Percentiles rank a stretch among this genome's conserved stretches.
These are phyloP conservation scores for Herpotrichia juniperi DNA, from an alignment of 2,329 filamentous ascomycete genomes.

Conservation along the genomic window DNA sequence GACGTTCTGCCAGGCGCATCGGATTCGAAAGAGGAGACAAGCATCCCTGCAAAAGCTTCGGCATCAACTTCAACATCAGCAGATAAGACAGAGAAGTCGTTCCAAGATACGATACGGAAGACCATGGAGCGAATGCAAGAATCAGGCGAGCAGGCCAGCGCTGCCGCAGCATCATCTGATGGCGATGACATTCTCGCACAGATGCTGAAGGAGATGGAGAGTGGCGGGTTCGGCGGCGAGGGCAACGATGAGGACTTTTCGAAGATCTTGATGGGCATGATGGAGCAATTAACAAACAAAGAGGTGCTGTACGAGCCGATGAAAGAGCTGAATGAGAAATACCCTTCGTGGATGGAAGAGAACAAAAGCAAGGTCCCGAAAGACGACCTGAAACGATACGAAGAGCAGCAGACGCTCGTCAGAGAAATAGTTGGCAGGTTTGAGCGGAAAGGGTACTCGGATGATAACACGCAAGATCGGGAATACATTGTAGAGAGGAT, in stretches of 20 bases:
- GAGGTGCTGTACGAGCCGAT: slow-evolving; percentile 98
- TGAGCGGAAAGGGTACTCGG: slow-evolving; percentile 79
- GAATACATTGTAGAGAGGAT: slow-evolving; percentile 97
- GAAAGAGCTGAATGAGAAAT: slow-evolving; percentile 95
- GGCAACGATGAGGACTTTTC: slow-evolving; percentile 82
- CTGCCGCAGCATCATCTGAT: slow-evolving; percentile 66
- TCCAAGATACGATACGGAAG: slow-evolving; percentile 89
- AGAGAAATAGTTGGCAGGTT: slow-evolving; percentile 88
- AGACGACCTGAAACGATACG: slow-evolving; percentile 80
- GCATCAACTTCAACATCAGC: slow-evolving; percentile 25
- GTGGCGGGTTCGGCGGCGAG: slow-evolving; percentile 61
- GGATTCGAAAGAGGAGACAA: background rate
- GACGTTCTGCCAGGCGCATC: slow-evolving; percentile 34
- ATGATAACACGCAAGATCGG: slow-evolving; percentile 79
- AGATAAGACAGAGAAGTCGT: slow-evolving; percentile 66
- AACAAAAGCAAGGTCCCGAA: slow-evolving; percentile 68
- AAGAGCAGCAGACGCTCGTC: slow-evolving; percentile 80
- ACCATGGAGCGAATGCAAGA: slow-evolving; percentile 97
- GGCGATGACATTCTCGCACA: slow-evolving; percentile 85
- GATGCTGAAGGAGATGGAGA: slow-evolving; percentile 87
- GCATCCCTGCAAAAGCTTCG: slow-evolving; percentile 27
- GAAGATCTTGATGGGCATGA: slow-evolving; percentile 96
- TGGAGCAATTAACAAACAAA: slow-evolving; percentile 98
- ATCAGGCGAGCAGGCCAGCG: slow-evolving; percentile 84
- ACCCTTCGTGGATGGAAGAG: slow-evolving; percentile 84